Evolutionary conservation across 2,329 filamentous ascomycete species (phyloP).

Genomic region (Chrysoporthe austroafricana): DNA sequence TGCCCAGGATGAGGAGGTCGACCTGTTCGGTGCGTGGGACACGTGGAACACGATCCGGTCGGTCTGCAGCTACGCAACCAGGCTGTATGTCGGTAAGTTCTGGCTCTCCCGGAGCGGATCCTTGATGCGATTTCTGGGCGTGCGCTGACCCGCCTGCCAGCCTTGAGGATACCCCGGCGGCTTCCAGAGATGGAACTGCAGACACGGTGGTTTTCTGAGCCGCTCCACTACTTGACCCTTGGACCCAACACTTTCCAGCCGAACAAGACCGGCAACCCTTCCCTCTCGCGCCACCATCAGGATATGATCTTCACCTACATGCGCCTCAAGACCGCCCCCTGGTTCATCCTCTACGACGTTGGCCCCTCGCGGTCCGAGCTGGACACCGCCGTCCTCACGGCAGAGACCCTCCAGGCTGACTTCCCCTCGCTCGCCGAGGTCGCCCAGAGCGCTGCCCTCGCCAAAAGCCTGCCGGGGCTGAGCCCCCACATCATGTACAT

Average conservation of each 20-base stretch:
- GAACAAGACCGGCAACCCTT: slow-evolving; percentile 65
- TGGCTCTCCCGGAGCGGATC: no score
- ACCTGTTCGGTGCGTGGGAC: slow-evolving; percentile 85
- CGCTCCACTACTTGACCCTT: slow-evolving; percentile 65
- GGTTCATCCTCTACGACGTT: slow-evolving; percentile 66
- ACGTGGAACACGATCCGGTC: slow-evolving; percentile 88
- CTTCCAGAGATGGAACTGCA: slow-evolving; percentile 65
- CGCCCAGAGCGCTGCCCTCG: slow-evolving; percentile 50
- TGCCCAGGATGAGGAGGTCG: slow-evolving; percentile 50
- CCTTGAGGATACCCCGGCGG: slow-evolving; percentile 59
- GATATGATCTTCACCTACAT: slow-evolving; percentile 65
- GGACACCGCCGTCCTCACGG: slow-evolving; percentile 37
- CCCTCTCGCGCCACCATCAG: slow-evolving; percentile 65
- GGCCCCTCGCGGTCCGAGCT: slow-evolving; percentile 50
- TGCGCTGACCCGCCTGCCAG: slow-evolving; percentile 33
- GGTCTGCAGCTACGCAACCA: slow-evolving; percentile 80
- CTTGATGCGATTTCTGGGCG: no score
- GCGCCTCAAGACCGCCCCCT: slow-evolving; percentile 65
- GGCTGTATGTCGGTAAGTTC: slow-evolving; percentile 80
- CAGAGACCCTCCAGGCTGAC: slow-evolving; percentile 48
- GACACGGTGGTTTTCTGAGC: slow-evolving; percentile 71
- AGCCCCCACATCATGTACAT: slow-evolving; percentile 75
- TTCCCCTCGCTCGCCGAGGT: slow-evolving; percentile 73
- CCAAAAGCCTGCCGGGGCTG: slow-evolving; percentile 48
- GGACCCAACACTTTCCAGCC: slow-evolving; percentile 57